Evolutionary conservation across 208 protist species (phyloP).

Genomic region (Naegleria lovaniensis): DNA sequence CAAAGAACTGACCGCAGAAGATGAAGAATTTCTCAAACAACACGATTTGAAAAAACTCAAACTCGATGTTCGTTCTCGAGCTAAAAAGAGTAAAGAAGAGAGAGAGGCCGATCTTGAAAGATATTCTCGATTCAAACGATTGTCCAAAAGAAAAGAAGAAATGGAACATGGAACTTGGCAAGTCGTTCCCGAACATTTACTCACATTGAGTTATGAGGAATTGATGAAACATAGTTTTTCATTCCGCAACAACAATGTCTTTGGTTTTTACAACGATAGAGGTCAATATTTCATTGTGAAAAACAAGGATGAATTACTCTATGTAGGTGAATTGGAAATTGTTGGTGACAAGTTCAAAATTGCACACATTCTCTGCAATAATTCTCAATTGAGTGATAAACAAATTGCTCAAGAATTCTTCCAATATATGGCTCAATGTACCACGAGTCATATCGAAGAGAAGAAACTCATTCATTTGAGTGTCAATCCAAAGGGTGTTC

Average conservation of each 20-base stretch:
- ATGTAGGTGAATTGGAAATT: conserved; percentile 10
- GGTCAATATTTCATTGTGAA: not conserved
- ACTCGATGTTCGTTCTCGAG: not conserved
- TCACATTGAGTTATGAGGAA: not conserved
- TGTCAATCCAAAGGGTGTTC: not conserved
- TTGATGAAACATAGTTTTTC: conserved; percentile 11
- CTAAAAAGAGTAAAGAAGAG: not conserved
- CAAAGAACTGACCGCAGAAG: conserved; percentile 10
- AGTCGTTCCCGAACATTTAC: conserved; percentile 6
- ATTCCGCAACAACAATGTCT: not conserved
- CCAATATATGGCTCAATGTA: no score
- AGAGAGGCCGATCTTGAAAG: not conserved
- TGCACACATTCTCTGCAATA: not conserved
- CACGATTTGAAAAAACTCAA: not conserved
- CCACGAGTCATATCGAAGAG: not conserved
- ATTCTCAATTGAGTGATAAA: not conserved
- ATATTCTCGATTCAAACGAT: not conserved
- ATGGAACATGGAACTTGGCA: not conserved
- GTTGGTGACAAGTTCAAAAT: not conserved
- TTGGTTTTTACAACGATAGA: conserved; percentile 3
- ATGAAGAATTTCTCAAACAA: not conserved
- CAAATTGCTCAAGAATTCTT: conserved; percentile 1
- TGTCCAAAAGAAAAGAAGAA: conserved; percentile 4
- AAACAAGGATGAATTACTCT: not conserved
- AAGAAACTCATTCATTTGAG: not conserved